Conservation (phyloP, 345 rosid genomes). For the Camelina hispida region DNA sequence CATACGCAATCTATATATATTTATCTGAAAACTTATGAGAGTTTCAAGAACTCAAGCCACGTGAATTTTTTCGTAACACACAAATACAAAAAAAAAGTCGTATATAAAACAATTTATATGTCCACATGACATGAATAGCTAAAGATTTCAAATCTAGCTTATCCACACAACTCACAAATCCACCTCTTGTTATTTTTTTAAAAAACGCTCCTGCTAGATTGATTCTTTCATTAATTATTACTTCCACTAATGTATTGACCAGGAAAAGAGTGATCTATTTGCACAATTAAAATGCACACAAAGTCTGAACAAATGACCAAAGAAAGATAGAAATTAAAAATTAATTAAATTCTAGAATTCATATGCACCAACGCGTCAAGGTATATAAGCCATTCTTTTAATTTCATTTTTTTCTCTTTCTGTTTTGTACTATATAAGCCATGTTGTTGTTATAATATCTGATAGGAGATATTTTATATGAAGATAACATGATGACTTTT, state of each 20-base stretch:
- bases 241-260: not conserved
- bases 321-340: not conserved
- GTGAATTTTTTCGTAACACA: not conserved
- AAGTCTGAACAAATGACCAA: not conserved
- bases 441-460: too few relatives aligned
- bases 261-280: too few relatives aligned
- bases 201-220: not conserved
- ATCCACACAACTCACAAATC: not conserved
- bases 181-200: not conserved
- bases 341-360: too few relatives aligned
- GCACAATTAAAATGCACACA: not conserved
- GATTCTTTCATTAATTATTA: too few relatives aligned
- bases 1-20: not conserved
- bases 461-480: too few relatives aligned
- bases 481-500: too few relatives aligned
- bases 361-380: too few relatives aligned
- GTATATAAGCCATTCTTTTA: too few relatives aligned
- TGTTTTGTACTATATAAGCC: too few relatives aligned
- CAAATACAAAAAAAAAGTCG: not conserved
- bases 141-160: not conserved
- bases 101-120: not conserved
- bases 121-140: not conserved
- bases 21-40: not conserved
- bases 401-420: too few relatives aligned
- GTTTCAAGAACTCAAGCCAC: conserved; percentile 14